phyloP scores from a whole-genome alignment of 768 basidiomycete species.

The Wakefieldia striispora region DNA sequence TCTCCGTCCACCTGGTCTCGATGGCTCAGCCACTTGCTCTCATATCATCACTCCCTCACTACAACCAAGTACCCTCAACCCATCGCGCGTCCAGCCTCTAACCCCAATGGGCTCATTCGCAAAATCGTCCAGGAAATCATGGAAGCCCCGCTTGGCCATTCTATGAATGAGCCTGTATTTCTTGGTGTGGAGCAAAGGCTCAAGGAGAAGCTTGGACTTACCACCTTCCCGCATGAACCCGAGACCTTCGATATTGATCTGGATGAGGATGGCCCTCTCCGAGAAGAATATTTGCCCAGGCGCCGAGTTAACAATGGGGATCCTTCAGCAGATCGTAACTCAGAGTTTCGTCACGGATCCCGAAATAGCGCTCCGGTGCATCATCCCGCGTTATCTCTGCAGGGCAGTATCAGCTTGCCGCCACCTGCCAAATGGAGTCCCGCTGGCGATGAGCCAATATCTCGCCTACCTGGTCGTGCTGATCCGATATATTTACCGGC shows the following conservation, averaged over 20 bases:
- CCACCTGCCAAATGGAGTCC: slow-evolving; percentile 84
- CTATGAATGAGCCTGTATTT: slow-evolving; percentile 58
- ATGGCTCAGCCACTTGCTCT: slow-evolving; percentile 67
- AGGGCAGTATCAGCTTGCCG: slow-evolving; percentile 44
- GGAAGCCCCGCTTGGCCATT: slow-evolving; percentile 41
- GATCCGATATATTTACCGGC: slow-evolving; percentile 65
- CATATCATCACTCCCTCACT: slow-evolving; percentile 62
- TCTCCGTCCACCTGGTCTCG: slow-evolving; percentile 61
- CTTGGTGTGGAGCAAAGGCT: slow-evolving; percentile 67
- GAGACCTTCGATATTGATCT: slow-evolving; percentile 73
- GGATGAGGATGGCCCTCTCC: slow-evolving; percentile 78
- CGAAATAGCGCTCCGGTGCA: slow-evolving; percentile 2
- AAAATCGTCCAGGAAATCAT: slow-evolving; percentile 69
- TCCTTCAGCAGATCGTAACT: neutral
- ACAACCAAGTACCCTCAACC: slow-evolving; percentile 65
- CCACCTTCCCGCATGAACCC: slow-evolving; percentile 35
- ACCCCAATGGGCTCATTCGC: slow-evolving; percentile 66
- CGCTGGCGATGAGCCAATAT: slow-evolving; percentile 72
- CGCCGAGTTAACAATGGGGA: slow-evolving; percentile 43
- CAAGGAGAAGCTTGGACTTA: slow-evolving; percentile 48
- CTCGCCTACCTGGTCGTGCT: slow-evolving; percentile 49
- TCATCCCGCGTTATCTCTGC: slow-evolving; percentile 9
- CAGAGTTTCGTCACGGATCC: slow-evolving; percentile 1
- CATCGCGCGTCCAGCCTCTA: slow-evolving; percentile 73
- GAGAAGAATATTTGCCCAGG: slow-evolving; percentile 77